Conservation (phyloP, 1,284 basidiomycete genomes). For the Rhodotorula sp. region DNA sequence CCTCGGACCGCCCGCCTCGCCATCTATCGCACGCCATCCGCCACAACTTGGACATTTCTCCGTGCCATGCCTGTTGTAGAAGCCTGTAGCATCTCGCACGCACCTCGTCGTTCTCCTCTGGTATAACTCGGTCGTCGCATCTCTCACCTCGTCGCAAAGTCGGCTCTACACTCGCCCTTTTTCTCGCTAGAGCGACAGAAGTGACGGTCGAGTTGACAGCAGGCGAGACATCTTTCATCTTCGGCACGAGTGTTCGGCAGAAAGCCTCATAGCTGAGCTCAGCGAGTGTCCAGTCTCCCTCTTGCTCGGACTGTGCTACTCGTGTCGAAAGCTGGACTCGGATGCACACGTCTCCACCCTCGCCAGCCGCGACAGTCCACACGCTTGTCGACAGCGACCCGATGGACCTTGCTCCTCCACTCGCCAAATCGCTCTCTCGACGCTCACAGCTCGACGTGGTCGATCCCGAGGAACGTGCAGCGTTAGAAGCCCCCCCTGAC, state of each 20-base stretch:
- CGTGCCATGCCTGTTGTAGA: not conserved
- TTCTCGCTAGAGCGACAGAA: too few relatives aligned
- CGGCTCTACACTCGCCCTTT: not conserved
- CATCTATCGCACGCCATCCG: not conserved
- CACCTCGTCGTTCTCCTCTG: not conserved
- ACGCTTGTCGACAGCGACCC: constrained; percentile 5
- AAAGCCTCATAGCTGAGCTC: not conserved
- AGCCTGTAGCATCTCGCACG: not conserved
- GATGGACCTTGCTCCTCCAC: not conserved
- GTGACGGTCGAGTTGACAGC: too few relatives aligned
- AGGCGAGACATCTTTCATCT: not conserved
- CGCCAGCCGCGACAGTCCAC: constrained; percentile 10
- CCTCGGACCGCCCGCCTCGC: not conserved
- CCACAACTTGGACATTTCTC: not conserved
- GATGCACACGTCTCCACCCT: not conserved
- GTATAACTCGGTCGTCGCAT: too few relatives aligned
- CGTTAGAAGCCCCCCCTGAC: not conserved
- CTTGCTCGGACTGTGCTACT: not conserved
- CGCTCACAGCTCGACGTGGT: constrained; percentile 8
- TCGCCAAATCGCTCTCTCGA: constrained; percentile 5
- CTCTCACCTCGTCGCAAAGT: not conserved
- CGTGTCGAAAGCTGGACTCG: not conserved
- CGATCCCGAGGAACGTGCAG: constrained; percentile 1
- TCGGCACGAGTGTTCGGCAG: not conserved
- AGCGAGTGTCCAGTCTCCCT: not conserved